Evolutionary conservation across 345 rosid genomes (phyloP).

Genomic region (Salix dunnii): DNA sequence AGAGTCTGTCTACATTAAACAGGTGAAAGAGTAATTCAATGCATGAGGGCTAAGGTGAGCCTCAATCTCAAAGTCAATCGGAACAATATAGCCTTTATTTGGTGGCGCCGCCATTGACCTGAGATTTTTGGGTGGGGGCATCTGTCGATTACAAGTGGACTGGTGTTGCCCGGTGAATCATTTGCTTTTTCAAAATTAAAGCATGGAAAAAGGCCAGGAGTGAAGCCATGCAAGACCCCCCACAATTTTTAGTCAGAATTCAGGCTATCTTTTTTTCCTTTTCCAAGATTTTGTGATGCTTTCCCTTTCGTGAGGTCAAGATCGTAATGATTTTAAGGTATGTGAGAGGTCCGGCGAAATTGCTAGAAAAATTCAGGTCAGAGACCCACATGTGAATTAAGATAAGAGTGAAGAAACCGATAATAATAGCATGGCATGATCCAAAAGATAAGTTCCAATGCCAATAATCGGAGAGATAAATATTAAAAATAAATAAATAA

Average conservation of each 20-base stretch:
- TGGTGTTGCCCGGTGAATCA: not conserved
- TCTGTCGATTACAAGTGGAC: not conserved
- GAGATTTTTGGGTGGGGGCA: not conserved
- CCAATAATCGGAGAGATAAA: too few relatives aligned
- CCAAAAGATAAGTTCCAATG: too few relatives aligned
- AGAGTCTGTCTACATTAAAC: not conserved
- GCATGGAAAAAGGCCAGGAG: not conserved
- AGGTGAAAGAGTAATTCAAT: not conserved
- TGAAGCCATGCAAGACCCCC: not conserved
- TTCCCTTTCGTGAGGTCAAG: not conserved
- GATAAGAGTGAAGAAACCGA: too few relatives aligned
- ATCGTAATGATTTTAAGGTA: not conserved
- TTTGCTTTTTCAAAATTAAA: not conserved
- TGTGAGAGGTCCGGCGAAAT: not conserved
- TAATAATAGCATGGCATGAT: too few relatives aligned
- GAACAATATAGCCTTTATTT: not conserved
- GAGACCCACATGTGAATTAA: not conserved
- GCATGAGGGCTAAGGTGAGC: not conserved
- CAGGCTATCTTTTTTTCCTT: not conserved
- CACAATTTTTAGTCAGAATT: not conserved
- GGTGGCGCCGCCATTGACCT: conserved; percentile 3
- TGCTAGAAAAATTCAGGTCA: not conserved
- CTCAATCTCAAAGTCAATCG: not conserved
- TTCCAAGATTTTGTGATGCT: not conserved
- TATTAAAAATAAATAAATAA: too few relatives aligned